Evolutionary conservation across 495 filamentous ascomycete species (phyloP).

Genomic region (Aspergillus affinis): DNA sequence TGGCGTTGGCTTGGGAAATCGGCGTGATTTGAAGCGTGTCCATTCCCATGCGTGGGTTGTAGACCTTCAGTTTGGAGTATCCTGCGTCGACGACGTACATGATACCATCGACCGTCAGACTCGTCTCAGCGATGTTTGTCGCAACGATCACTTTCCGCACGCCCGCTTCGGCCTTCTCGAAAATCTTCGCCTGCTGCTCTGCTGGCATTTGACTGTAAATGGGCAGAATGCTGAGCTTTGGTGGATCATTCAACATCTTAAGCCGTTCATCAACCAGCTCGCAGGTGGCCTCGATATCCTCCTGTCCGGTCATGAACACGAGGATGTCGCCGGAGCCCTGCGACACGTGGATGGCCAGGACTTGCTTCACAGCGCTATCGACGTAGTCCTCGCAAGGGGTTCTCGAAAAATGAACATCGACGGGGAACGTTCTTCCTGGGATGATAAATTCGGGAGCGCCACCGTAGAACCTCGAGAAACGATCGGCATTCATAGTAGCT

Average conservation of each 20-base stretch:
- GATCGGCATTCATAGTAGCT: conserved; percentile 97
- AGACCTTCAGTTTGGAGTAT: conserved; percentile 97
- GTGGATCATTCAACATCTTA: conserved; percentile 90
- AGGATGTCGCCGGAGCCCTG: conserved; percentile 91
- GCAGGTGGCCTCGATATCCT: conserved; percentile 97
- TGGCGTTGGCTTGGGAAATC: conserved; percentile 94
- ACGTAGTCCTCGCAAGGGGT: conserved; percentile 98
- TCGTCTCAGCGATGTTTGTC: conserved; percentile 98
- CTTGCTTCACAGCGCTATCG: conserved; percentile 93
- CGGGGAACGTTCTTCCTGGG: conserved; percentile 94
- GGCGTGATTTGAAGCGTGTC: conserved; percentile 98
- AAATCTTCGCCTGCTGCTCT: conserved; percentile 96
- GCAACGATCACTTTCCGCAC: conserved; percentile 98
- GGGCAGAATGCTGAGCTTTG: conserved; percentile 90
- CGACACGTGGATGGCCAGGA: conserved; percentile 94
- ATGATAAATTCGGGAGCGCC: conserved; percentile 98
- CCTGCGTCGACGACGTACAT: conserved; percentile 99
- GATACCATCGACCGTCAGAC: conserved; percentile 96
- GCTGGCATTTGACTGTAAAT: conserved; percentile 99
- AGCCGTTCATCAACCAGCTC: conserved; percentile 87
- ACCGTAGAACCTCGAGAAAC: conserved; percentile 94
- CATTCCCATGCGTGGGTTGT: conserved; percentile 99
- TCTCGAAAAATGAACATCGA: conserved; percentile 93
- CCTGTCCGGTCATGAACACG: conserved; percentile 99
- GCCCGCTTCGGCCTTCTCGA: conserved; percentile 84